Base-by-base conservation (phyloP, 2,329 filamentous ascomycete species). In the Cladosporium sphaerospermum region DNA sequence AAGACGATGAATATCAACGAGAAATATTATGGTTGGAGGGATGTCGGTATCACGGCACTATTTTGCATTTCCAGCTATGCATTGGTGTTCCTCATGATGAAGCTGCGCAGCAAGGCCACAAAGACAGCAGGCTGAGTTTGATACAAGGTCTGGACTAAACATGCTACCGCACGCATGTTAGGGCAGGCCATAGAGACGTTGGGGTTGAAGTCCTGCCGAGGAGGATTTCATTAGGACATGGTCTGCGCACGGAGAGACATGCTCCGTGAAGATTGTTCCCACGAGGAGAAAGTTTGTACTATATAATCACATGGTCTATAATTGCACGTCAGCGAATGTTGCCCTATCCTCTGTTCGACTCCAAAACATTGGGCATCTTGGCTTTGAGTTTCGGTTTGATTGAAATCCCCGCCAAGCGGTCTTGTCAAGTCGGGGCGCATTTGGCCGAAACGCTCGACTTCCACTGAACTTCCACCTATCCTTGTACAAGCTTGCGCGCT, bases 11-110 rank as follows among this genome's bases (percentile, higher is more conserved):
- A 86, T 62, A 61, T 88, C 8, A 72, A 73, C 1, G 74, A 81
- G 3, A 81, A 85, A 58, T 80, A 75, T 55, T 82, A 82, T 59
- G 84, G 82, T 0, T 88, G 85, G 85, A 75, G 85, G 46, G 75
- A 88, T 66, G 80, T 80, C 0, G 84, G 63, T 0, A 81, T 86
- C 46, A 75, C 78, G 2, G 78, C 77, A 2, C 68, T 81, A 5
- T 84, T 84, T 58, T 50, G 47, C 28, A 36, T 50, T 36, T 50
- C 47, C 7, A 50, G 47, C 31, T 50, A 50, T 34, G 47, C 39
- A 13, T 11, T 50, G 10, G 47, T 50, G 13, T 41, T 50, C 14
- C 14, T 41, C 7, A 59, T 71, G 36, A 73, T 72, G 70, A 73
- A 71, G 64, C 31, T 50, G 31, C 31, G 47, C 19, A 50, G 47